Conservation (phyloP, 352 stramenopile species). For the Globisporangium okanoganense region DNA sequence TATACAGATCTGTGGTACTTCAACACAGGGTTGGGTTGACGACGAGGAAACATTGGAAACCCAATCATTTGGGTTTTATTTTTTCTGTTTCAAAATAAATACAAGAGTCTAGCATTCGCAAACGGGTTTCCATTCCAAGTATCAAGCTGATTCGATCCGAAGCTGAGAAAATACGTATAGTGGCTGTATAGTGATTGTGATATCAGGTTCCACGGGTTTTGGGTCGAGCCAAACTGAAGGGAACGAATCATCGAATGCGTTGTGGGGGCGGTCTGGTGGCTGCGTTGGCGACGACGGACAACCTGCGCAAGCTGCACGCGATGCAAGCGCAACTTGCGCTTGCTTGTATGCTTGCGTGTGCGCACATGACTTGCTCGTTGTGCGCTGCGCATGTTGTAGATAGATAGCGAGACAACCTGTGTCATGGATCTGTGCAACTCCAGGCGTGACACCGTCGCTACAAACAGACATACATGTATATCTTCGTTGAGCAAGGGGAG, state of each 20-base stretch:
- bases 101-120: no score
- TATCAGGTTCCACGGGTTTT: not conserved
- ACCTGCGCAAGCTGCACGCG: not conserved
- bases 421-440: not conserved
- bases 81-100: not conserved
- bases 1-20: not conserved
- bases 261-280: not conserved
- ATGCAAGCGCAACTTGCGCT: not conserved
- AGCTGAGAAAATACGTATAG: no score
- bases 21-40: not conserved
- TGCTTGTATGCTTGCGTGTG: not conserved
- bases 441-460: not conserved
- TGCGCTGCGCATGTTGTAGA: not conserved
- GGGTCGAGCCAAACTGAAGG: constrained; percentile 2
- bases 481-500: not conserved
- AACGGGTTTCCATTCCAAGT: no score
- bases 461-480: not conserved
- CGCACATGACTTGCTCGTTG: not conserved
- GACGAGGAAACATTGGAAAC: not conserved
- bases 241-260: not conserved
- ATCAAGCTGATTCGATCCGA: no score
- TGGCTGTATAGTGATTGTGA: not conserved
- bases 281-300: not conserved
- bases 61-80: not conserved
- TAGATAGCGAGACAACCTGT: not conserved